Evolutionary conservation across 2,329 filamentous ascomycete genomes (phyloP).

Genomic region (Verticillium isaacii): DNA sequence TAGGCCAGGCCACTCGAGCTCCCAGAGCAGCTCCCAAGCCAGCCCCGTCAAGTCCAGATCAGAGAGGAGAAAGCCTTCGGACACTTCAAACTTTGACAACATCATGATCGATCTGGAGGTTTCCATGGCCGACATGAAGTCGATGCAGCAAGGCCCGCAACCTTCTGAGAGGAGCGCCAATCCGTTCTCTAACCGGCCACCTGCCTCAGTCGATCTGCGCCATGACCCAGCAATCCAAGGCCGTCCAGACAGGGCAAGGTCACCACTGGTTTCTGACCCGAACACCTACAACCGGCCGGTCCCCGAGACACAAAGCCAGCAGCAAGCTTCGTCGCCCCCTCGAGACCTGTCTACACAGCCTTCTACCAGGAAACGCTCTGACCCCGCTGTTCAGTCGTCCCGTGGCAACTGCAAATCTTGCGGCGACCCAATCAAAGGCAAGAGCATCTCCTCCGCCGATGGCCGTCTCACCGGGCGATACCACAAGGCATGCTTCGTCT

Average conservation of each 20-base stretch:
- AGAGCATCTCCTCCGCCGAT: slow-evolving; percentile 90
- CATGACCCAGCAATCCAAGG: slow-evolving; percentile 26
- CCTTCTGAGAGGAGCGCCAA: slow-evolving; percentile 11
- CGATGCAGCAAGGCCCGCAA: slow-evolving; percentile 20
- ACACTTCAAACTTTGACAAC: slow-evolving; percentile 41
- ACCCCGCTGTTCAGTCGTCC: slow-evolving; percentile 29
- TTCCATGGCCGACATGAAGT: slow-evolving; percentile 38
- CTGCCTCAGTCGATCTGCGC: slow-evolving; percentile 17
- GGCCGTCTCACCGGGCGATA: slow-evolving; percentile 89
- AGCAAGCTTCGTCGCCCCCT: slow-evolving; percentile 13
- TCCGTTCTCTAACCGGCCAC: slow-evolving; percentile 6
- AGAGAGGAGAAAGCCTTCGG: slow-evolving; percentile 31
- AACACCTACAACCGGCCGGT: not conserved
- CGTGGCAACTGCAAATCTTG: slow-evolving; percentile 84
- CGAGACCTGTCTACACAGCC: slow-evolving; percentile 21
- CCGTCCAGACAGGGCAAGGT: slow-evolving; percentile 12
- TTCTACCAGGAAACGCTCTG: slow-evolving; percentile 64
- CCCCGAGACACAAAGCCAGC: not conserved
- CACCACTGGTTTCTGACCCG: slow-evolving; percentile 18
- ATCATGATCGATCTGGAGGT: slow-evolving; percentile 53
- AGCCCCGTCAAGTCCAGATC: slow-evolving; percentile 39
- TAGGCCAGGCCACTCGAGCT: slow-evolving; percentile 54
- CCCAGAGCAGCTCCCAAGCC: slow-evolving; percentile 53
- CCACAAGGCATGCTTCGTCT: slow-evolving; percentile 93
- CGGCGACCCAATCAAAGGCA: slow-evolving; percentile 71